A percentile compares a stretch with the other conserved stretches of the same genome.
phyloP scores from a whole-genome alignment of 2,329 filamentous ascomycete species.

The Beauveria medogensis region DNA sequence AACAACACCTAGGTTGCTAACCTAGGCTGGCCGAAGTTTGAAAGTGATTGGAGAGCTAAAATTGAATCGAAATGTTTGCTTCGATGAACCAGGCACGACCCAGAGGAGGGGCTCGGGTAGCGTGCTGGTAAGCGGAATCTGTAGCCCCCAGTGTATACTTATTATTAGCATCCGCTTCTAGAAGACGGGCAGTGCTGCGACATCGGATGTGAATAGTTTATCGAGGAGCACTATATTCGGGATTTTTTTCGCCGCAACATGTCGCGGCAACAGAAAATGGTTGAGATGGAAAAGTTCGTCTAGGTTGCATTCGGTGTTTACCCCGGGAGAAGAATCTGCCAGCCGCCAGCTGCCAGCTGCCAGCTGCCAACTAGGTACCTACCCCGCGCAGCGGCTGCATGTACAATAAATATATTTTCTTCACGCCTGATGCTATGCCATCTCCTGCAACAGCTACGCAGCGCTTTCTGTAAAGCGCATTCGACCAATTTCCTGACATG shows the following conservation, averaged over 20 bases:
- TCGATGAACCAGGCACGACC: conserved; percentile 1
- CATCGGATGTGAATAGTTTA: background rate
- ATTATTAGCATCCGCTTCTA: background rate
- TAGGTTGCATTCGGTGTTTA: background rate
- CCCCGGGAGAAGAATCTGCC: background rate
- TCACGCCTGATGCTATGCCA: too few species aligned
- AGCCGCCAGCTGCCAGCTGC: background rate
- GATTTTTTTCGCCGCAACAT: background rate
- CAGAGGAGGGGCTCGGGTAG: background rate
- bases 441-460: background rate
- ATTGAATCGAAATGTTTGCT: background rate
- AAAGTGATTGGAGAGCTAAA: background rate
- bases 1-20: background rate
- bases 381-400: too few species aligned
- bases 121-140: background rate
- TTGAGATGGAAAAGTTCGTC: background rate
- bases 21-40: background rate
- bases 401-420: too few species aligned
- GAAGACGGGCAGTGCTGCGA: background rate
- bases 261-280: background rate
- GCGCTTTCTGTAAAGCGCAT: too few species aligned
- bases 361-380: too few species aligned
- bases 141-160: background rate
- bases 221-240: too few species aligned
- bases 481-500: too few species aligned